Conservation (phyloP, 352 stramenopile genomes). For the Phytophthora constricta region DNA sequence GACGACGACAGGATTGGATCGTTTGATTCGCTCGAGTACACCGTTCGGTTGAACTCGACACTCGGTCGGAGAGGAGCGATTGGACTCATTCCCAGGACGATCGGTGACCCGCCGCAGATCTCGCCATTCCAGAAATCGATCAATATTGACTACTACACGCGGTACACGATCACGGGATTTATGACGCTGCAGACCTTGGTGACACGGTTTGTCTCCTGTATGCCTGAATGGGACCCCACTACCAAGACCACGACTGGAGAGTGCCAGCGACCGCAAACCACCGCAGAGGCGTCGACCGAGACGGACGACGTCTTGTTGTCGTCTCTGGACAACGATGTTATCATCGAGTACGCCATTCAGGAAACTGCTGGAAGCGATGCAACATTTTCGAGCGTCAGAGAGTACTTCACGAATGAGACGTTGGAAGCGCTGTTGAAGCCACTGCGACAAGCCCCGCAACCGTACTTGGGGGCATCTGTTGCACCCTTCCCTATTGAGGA, state of each 20-base stretch:
- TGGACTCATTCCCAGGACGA: constrained; percentile 31
- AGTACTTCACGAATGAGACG: constrained; percentile 33
- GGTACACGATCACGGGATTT: constrained; percentile 34
- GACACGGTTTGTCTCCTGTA: constrained; percentile 41
- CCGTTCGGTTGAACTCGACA: constrained; percentile 57
- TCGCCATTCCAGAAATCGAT: constrained; percentile 33
- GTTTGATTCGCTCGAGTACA: constrained; percentile 55
- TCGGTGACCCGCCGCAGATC: constrained; percentile 31
- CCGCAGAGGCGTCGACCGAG: constrained; percentile 31
- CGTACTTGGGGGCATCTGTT: constrained; percentile 51
- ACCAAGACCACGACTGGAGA: constrained; percentile 32
- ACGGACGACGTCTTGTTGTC: constrained; percentile 45
- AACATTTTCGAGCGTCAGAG: constrained; percentile 33
- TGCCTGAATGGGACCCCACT: constrained; percentile 36
- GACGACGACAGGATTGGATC: constrained; percentile 34
- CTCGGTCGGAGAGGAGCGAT: constrained; percentile 14
- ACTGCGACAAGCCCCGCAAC: constrained; percentile 65
- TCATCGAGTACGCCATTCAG: constrained; percentile 41
- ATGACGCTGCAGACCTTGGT: constrained; percentile 52
- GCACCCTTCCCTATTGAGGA: constrained; percentile 62
- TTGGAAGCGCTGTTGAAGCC: constrained; percentile 50
- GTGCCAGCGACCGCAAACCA: constrained; percentile 42
- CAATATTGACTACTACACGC: constrained; percentile 26
- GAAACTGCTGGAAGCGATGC: constrained; percentile 21
- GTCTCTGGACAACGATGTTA: constrained; percentile 50